Base-by-base conservation (phyloP, 2,329 filamentous ascomycete genomes). In the Trichoderma sp. region DNA sequence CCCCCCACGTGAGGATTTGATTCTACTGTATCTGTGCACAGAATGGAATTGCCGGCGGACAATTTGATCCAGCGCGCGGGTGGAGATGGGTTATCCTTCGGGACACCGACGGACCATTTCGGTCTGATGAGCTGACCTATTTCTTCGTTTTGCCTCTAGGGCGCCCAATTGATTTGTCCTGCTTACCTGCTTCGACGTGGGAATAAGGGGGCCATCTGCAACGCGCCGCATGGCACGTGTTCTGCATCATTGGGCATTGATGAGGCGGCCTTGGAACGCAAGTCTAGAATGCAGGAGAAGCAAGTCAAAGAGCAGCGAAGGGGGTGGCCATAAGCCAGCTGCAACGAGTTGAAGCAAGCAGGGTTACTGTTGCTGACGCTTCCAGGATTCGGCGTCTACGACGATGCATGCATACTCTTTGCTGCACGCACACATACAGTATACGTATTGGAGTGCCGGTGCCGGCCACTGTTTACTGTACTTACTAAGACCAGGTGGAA, bases 341-440 rank as follows among this genome's bases (percentile, higher is more conserved):
- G 50, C n/a, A 45, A n/a, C 50, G 15, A 54, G n/a, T n/a, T 4
- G n/a, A 52, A 27, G 45, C 39, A 15, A 15, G 27, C 35, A 54
- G 37, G 50, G 50, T 48, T 64, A 7, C 48, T 39, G 61, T 45
- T 57, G 61, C 61, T 65, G 61, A 65, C 61, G 35, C 61, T 50
- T 29, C 37, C 22, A 37, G 58, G 42, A 35, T 35, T 50, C 58
- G 58, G 58, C 42, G 42, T 61, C 58, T 61, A 12, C 60, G 60
- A 22, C 9, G 60, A 54, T 64, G 60, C 60, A 64, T 54, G 60
- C 60, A 64, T 42, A 25, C 60, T 42, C 50, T 54, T 45, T 32
- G 32, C 29, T 42, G 34, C 48, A 17, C 48, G 27, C 39, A 61
- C 58, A 13, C 32, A 22, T 63, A 35, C 54, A 25, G 7, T 22